A percentile compares a stretch with the other conserved stretches of the same genome.
These are phyloP conservation scores for Taxillus chinensis DNA, from an alignment of 164 flowering plant genomes.

Conservation along the genomic window DNA sequence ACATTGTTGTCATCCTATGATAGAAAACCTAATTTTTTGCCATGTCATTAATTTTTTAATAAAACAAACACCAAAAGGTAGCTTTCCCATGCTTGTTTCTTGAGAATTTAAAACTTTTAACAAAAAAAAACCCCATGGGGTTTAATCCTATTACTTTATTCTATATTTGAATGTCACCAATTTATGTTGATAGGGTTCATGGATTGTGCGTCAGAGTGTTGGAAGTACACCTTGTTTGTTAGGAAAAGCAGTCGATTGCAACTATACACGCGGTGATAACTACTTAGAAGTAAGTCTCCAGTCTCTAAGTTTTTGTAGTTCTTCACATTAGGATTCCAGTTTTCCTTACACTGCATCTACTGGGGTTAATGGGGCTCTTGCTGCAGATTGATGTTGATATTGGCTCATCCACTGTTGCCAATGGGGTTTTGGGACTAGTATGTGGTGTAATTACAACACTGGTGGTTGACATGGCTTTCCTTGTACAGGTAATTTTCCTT, in stretches of 20 bases:
- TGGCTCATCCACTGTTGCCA: slow-evolving; percentile 98
- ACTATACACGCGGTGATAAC: slow-evolving; percentile 81
- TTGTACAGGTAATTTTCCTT: slow-evolving; percentile 68
- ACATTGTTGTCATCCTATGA: too few species aligned
- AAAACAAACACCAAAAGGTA: too few species aligned
- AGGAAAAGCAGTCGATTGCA: slow-evolving; percentile 98
- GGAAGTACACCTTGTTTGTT: slow-evolving; percentile 96
- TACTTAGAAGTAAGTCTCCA: slow-evolving; percentile 68
- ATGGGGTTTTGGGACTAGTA: slow-evolving; percentile 97
- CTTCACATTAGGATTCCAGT: neutral
- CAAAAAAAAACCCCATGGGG: too few species aligned
- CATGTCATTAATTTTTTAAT: too few species aligned
- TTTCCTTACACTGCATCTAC: neutral
- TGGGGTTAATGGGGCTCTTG: slow-evolving; percentile 8
- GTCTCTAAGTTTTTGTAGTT: neutral
- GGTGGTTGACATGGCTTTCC: slow-evolving; percentile 99
- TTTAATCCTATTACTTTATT: too few species aligned
- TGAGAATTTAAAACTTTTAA: too few species aligned
- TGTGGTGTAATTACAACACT: slow-evolving; percentile 85
- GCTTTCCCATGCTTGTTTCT: too few species aligned
- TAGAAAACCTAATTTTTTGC: too few species aligned
- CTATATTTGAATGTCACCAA: neutral
- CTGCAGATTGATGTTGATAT: slow-evolving; percentile 94
- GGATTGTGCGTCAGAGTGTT: slow-evolving; percentile 99
- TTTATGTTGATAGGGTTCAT: slow-evolving; percentile 66